Evolutionary conservation across 768 basidiomycete species (phyloP).

Genomic region (Boletus vermiculosoides): DNA sequence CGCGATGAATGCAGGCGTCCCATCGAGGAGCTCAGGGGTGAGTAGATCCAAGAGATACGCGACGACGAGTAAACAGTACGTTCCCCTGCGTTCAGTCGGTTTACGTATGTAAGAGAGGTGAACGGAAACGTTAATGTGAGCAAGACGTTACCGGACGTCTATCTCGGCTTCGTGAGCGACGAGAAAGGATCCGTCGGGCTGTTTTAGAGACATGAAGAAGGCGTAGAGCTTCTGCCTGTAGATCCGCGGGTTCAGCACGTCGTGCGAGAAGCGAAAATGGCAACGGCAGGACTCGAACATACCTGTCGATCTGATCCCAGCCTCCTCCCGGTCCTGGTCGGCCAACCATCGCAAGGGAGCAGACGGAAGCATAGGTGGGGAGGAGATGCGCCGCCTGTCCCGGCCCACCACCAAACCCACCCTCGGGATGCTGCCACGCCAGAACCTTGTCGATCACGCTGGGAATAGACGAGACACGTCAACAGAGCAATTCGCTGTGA

Average conservation of each 20-base stretch:
- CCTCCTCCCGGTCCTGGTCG: constrained; percentile 69
- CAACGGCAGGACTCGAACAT: constrained; percentile 14
- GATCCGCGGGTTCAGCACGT: neutral
- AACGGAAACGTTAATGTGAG: no score
- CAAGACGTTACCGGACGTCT: constrained; percentile 73
- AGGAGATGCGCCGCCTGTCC: constrained; percentile 86
- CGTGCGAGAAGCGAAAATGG: neutral
- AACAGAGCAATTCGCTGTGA: neutral
- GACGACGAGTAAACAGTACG: constrained; percentile 86
- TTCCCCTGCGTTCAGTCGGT: constrained; percentile 55
- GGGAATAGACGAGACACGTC: neutral
- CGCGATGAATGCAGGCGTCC: constrained; percentile 76
- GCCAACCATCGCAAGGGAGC: constrained; percentile 79
- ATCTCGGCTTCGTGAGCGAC: constrained; percentile 88
- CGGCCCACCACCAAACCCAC: constrained; percentile 92
- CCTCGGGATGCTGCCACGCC: constrained; percentile 78
- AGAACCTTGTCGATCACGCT: constrained; percentile 82
- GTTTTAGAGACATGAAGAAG: constrained; percentile 91
- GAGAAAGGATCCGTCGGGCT: constrained; percentile 89
- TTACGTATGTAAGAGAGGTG: neutral
- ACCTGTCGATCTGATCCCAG: constrained; percentile 88
- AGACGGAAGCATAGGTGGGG: constrained; percentile 87
- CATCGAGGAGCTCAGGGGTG: constrained; percentile 81
- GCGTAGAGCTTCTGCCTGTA: constrained; percentile 69
- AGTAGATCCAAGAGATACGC: constrained; percentile 83